phyloP scores from a whole-genome alignment of 1,284 basidiomycete genomes.

The Paramarasmius palmivorus region DNA sequence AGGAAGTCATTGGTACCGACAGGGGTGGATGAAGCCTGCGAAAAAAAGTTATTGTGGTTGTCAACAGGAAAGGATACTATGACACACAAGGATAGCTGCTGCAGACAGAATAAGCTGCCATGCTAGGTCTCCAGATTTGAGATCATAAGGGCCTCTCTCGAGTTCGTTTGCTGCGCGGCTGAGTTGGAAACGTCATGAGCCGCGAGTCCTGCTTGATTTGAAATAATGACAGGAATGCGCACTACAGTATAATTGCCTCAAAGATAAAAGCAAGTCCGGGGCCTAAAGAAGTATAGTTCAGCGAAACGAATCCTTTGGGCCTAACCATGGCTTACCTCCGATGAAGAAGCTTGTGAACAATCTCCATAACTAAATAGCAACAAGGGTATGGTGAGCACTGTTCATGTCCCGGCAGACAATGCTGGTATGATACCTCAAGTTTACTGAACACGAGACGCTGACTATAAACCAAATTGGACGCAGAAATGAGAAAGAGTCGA shows the following conservation, averaged over 20 bases:
- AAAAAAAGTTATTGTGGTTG: not conserved
- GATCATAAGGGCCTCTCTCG: conserved; percentile 59
- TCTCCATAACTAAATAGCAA: conserved; percentile 68
- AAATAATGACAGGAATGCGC: conserved; percentile 31
- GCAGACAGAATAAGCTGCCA: conserved; percentile 73
- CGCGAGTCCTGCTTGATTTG: not conserved
- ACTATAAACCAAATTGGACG: no score
- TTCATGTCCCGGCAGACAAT: no score
- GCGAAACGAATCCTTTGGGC: not conserved
- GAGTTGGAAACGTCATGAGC: not conserved
- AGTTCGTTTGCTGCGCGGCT: conserved; percentile 67
- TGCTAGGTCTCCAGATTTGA: conserved; percentile 68
- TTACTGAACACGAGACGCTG: no score
- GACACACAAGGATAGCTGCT: conserved; percentile 63
- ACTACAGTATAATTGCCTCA: conserved; percentile 80
- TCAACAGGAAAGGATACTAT: not conserved
- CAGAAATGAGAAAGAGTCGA: no score
- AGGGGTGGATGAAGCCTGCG: conserved; percentile 34
- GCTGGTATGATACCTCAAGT: no score
- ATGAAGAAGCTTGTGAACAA: conserved; percentile 77
- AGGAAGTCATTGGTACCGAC: conserved; percentile 58
- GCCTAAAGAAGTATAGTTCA: conserved; percentile 35
- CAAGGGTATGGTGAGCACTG: no score
- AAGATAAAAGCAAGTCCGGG: conserved; percentile 65
- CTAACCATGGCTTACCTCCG: conserved; percentile 51